A percentile compares a stretch with the other conserved stretches of the same genome.
Evolutionary conservation across 768 basidiomycete species (phyloP).

Genomic region (Rhizopogon vesiculosus): DNA sequence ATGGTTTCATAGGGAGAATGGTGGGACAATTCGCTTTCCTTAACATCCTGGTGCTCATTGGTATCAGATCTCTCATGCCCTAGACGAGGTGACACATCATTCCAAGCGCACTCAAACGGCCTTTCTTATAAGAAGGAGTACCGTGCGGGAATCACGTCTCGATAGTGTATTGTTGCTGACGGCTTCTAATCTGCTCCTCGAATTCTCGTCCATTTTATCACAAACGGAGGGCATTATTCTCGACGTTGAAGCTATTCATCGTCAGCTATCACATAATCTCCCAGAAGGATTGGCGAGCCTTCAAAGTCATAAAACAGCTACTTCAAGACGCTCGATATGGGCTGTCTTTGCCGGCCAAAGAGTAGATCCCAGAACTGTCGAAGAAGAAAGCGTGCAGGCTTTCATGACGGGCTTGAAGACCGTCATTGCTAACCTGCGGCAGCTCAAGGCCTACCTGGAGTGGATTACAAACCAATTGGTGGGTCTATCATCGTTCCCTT

Average conservation of each 20-base stretch:
- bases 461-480: slow-evolving; percentile 23
- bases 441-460: slow-evolving; percentile 22
- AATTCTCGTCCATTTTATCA: slow-evolving; percentile 24
- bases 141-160: slow-evolving; percentile 10
- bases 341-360: neutral
- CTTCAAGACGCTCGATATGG: slow-evolving; percentile 3
- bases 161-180: slow-evolving; percentile 25
- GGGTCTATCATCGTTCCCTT: slow-evolving; percentile 5
- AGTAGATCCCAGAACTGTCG: neutral
- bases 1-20: slow-evolving; percentile 25
- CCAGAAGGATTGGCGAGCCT: neutral
- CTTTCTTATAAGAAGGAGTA: neutral
- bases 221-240: slow-evolving; percentile 13
- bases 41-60: neutral
- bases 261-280: slow-evolving; percentile 3
- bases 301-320: neutral
- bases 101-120: slow-evolving; percentile 3
- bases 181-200: slow-evolving; percentile 26
- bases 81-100: slow-evolving; percentile 23
- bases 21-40: slow-evolving; percentile 9
- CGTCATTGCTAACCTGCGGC: slow-evolving; percentile 13
- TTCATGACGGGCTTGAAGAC: slow-evolving; percentile 18
- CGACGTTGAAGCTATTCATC: slow-evolving; percentile 14
- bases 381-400: slow-evolving; percentile 7
- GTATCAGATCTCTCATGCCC: slow-evolving; percentile 22